phyloP scores from a whole-genome alignment of 371 early-diverging fungal genomes.

The Mortierella sp. region DNA sequence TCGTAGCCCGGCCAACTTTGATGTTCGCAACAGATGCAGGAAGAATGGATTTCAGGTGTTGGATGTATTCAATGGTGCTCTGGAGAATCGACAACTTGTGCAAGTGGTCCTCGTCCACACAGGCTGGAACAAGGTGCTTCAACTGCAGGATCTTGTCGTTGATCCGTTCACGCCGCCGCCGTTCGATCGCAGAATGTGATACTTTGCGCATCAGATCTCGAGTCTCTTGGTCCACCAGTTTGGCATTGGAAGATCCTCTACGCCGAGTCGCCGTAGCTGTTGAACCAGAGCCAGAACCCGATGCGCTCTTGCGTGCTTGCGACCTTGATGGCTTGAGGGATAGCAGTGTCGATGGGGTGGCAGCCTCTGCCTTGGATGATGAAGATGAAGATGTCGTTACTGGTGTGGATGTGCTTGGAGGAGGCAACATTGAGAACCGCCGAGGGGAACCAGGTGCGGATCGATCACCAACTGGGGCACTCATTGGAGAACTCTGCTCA shows the following conservation, averaged over 20 bases:
- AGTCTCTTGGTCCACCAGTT: slow-evolving; percentile 40
- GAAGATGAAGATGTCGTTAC: no score
- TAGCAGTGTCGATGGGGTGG: neutral
- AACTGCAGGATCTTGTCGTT: slow-evolving; percentile 72
- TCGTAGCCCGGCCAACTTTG: slow-evolving; percentile 39
- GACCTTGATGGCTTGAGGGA: slow-evolving; percentile 14
- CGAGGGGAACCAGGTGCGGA: slow-evolving; percentile 32
- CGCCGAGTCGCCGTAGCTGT: slow-evolving; percentile 13
- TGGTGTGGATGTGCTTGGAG: slow-evolving; percentile 20
- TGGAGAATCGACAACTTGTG: slow-evolving; percentile 82
- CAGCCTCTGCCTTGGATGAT: no score
- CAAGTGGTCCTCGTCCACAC: slow-evolving; percentile 72
- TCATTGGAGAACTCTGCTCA: slow-evolving; percentile 12
- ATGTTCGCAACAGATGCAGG: slow-evolving; percentile 56
- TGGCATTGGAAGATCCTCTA: slow-evolving; percentile 23
- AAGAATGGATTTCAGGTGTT: slow-evolving; percentile 62
- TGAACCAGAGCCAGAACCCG: neutral
- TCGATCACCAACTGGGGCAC: slow-evolving; percentile 3
- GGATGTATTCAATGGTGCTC: slow-evolving; percentile 78
- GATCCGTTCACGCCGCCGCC: slow-evolving; percentile 79
- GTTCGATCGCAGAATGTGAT: slow-evolving; percentile 82
- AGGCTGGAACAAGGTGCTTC: slow-evolving; percentile 60
- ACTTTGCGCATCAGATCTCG: slow-evolving; percentile 69
- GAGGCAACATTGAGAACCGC: slow-evolving; percentile 40
- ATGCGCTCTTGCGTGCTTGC: slow-evolving; percentile 13